These are phyloP conservation scores for Coelastrella sp. DNA, from an alignment of 139 green algal species.

Conservation along the genomic window DNA sequence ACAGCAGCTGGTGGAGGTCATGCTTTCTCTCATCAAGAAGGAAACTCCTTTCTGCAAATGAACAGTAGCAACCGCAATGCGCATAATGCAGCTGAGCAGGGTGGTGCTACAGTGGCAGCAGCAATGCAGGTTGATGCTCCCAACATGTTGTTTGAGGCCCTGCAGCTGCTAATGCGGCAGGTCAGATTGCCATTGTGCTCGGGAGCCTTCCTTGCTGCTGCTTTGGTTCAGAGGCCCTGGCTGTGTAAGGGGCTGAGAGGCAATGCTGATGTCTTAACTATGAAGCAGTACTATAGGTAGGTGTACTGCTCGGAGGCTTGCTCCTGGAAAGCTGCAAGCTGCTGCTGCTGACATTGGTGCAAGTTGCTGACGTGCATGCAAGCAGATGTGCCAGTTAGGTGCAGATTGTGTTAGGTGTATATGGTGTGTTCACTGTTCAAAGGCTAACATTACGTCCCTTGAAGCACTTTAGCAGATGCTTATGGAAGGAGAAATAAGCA, in stretches of 20 bases:
- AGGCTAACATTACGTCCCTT: too few relatives aligned
- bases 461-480: too few relatives aligned
- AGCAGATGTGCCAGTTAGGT: too few relatives aligned
- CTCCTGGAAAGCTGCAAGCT: too few relatives aligned
- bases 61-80: too few relatives aligned
- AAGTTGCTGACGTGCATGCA: too few relatives aligned
- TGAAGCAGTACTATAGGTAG: conserved; percentile 39
- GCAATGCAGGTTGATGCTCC: neutral
- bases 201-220: conserved; percentile 19
- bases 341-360: too few relatives aligned
- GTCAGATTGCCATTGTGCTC: conserved; percentile 30
- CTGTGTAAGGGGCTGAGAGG: conserved; percentile 7
- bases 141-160: neutral
- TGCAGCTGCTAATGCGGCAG: conserved; percentile 37
- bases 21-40: neutral
- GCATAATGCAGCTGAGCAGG: too few relatives aligned
- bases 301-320: neutral
- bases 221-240: conserved; percentile 23
- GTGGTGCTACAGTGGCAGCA: neutral
- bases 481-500: too few relatives aligned
- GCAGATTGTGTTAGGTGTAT: too few relatives aligned
- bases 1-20: neutral
- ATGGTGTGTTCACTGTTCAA: too few relatives aligned
- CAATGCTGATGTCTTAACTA: neutral
- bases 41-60: too few relatives aligned